phyloP scores from a whole-genome alignment of 345 rosid species.

The Euphorbia tirucalli region DNA sequence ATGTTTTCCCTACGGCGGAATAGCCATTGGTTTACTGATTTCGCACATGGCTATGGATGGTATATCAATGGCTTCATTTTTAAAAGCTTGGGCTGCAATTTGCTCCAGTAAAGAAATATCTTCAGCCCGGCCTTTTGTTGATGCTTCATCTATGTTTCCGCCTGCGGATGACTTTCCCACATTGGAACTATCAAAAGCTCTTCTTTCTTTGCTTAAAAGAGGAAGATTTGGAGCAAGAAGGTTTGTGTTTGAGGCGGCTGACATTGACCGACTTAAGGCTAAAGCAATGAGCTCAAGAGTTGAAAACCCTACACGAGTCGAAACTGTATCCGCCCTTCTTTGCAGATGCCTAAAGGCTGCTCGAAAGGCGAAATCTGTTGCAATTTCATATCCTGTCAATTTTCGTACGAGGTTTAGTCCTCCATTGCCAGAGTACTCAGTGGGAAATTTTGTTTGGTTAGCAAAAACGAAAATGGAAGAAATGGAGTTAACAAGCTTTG shows the following conservation, averaged over 20 bases:
- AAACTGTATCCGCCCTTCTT: constrained; percentile 49
- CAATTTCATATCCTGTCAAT: not conserved
- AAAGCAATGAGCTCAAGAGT: constrained; percentile 28
- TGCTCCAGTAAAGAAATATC: not conserved
- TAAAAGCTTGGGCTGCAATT: constrained; percentile 3
- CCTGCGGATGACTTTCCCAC: not conserved
- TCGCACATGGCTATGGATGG: not conserved
- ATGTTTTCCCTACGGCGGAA: not conserved
- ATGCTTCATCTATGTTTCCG: not conserved
- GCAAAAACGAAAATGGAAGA: not conserved
- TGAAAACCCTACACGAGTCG: constrained; percentile 42
- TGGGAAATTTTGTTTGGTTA: constrained; percentile 3
- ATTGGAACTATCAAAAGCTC: too few species aligned
- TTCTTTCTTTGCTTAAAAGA: not conserved
- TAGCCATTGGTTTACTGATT: not conserved
- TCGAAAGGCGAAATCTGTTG: constrained; percentile 17
- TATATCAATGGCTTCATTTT: not conserved
- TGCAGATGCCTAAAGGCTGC: constrained; percentile 35
- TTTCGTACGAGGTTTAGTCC: not conserved
- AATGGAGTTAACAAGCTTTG: not conserved
- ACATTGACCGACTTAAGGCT: constrained; percentile 23
- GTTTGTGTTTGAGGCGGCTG: not conserved
- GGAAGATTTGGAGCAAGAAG: constrained; percentile 19
- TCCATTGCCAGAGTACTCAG: not conserved
- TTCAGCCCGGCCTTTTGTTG: not conserved